Base-by-base conservation (phyloP, 768 basidiomycete species). In the Rhodotorula kratochvilovae region DNA sequence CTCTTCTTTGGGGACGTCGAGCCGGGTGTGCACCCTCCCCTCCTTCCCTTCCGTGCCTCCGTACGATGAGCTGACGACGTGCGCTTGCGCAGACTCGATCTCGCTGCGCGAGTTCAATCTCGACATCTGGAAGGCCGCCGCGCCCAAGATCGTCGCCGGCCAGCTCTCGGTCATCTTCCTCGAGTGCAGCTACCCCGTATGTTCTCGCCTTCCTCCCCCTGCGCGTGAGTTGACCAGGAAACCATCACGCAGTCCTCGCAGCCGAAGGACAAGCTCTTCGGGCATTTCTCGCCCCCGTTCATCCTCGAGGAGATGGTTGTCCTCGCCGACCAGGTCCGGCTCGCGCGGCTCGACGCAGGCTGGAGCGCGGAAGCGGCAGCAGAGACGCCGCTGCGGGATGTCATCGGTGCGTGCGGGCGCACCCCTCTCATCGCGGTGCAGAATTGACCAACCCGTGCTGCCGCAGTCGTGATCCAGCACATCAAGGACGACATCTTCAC, bases 1-100 rank as follows among this genome's bases (percentile, higher is more conserved):
- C 83, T 97, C 48, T 97, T 97, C 81, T 95, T 96, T 76, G 95
- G 95, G 1, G 93, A 95, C 80, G 88, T 96, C 70, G 91, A 94
- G 77, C 90, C 91, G 17, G 73, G 70, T 76, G 25, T 25, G 64
- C 31, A 21, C 25, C 17, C 68, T 45, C 55, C 16, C 35, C 25
- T 54, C 27, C 70, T 54, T 43, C 68, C 25, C 45, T 31, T 31
- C 16, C 35, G 16, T 2, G 5, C 35, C 39, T 25, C 4, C 5
- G 0, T 35, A 60, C 23, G 61, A 43, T 10, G 65, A 63, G 13
- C 21, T 27, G 25, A 17, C 10, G 13, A 3, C 15, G 12, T 46
- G 13, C 31, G 3, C 13, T 10, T 36, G 36, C 29, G 27, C 60
- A 16, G 91, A 94, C 81, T 85, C 85, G 61, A 76, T 93, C 58